Evolutionary conservation across 2,329 filamentous ascomycete species (phyloP).

Genomic region (Dactylellina sp.): DNA sequence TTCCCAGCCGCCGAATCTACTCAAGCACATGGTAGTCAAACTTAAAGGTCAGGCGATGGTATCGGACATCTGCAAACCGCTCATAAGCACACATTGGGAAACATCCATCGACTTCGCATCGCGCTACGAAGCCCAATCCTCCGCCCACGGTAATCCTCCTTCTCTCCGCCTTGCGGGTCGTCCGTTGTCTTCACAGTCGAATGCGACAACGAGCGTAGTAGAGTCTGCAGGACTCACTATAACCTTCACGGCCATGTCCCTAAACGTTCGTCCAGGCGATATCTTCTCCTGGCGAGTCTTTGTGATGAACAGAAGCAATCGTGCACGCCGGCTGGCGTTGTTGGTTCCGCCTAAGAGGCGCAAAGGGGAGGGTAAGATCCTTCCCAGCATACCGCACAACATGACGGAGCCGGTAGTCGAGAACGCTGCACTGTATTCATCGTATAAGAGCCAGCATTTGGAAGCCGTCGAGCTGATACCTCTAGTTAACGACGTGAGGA

Average conservation of each 20-base stretch:
- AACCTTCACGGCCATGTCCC: slow-evolving; percentile 74
- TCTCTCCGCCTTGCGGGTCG: slow-evolving; percentile 69
- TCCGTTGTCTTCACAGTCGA: slow-evolving; percentile 64
- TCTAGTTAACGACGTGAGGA: slow-evolving; percentile 77
- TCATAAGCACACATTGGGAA: slow-evolving; percentile 75
- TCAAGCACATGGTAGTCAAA: slow-evolving; percentile 63
- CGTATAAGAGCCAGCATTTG: slow-evolving; percentile 74
- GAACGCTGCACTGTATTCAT: slow-evolving; percentile 77
- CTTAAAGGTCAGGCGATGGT: slow-evolving; percentile 70
- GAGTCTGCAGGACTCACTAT: slow-evolving; percentile 71
- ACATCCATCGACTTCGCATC: slow-evolving; percentile 75
- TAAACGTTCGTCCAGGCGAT: slow-evolving; percentile 72
- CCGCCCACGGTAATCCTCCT: slow-evolving; percentile 68
- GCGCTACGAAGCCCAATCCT: slow-evolving; percentile 67
- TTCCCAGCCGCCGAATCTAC: slow-evolving; percentile 65
- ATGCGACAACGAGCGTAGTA: slow-evolving; percentile 65
- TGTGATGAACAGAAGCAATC: slow-evolving; percentile 77
- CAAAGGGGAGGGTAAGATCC: slow-evolving; percentile 64
- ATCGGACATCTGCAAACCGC: slow-evolving; percentile 71
- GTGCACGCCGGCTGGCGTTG: slow-evolving; percentile 76
- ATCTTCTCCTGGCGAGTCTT: slow-evolving; percentile 79
- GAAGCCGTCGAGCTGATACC: slow-evolving; percentile 78
- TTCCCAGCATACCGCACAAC: slow-evolving; percentile 62
- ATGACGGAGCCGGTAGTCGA: slow-evolving; percentile 77
- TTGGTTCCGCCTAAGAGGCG: slow-evolving; percentile 75